Conservation (phyloP, 2,329 filamentous ascomycete genomes). For the Alternaria viburni region DNA sequence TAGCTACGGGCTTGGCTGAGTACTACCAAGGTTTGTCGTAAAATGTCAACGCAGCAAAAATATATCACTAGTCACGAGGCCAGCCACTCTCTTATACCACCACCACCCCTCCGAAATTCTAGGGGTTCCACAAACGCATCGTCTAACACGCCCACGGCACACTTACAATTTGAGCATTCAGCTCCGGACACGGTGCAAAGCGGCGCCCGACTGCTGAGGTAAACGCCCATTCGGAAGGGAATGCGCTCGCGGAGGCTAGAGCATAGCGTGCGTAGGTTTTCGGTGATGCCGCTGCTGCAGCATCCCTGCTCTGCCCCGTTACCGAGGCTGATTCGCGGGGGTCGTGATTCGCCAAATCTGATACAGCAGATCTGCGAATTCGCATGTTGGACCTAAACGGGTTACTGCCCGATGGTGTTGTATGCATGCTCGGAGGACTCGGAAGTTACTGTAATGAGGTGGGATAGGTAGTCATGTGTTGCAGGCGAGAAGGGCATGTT, state of each 20-base stretch:
- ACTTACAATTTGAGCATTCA: slow-evolving; percentile 1
- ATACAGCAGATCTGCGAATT: background rate
- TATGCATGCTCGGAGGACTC: background rate
- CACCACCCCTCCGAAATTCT: background rate
- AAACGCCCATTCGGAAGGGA: background rate
- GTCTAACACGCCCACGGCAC: background rate
- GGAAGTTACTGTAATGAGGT: background rate
- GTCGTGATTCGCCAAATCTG: background rate
- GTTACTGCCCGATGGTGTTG: background rate
- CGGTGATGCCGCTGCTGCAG: slow-evolving; percentile 8
- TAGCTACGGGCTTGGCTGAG: background rate
- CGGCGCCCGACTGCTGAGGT: background rate
- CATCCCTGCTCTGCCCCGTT: background rate
- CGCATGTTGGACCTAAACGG: slow-evolving; percentile 1
- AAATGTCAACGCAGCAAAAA: background rate
- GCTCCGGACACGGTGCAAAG: slow-evolving; percentile 1
- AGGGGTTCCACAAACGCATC: background rate
- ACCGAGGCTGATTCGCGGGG: background rate
- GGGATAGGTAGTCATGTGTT: background rate
- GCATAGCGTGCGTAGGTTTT: background rate
- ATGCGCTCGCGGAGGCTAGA: background rate
- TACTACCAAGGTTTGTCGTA: background rate
- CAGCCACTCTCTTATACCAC: background rate
- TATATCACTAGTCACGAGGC: background rate
- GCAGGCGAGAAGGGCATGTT: background rate